These are phyloP conservation scores for Talaromyces sp. DNA, from an alignment of 2,329 filamentous ascomycete species.

Conservation along the genomic window DNA sequence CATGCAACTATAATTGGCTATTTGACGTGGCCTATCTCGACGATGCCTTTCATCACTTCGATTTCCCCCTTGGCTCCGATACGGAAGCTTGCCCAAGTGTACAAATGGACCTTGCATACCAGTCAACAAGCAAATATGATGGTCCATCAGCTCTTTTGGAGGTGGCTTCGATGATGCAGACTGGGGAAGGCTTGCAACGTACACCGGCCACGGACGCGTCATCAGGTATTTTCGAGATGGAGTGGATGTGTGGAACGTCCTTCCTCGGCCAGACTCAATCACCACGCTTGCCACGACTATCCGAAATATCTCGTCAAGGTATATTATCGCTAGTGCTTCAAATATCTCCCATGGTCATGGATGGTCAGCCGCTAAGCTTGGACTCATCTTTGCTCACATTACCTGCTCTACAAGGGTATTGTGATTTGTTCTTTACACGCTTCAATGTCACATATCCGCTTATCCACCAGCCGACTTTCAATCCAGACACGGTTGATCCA, in stretches of 20 bases:
- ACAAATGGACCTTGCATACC: not conserved
- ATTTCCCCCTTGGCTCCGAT: conserved; percentile 24
- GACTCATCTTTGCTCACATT: conserved; percentile 55
- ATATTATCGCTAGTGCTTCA: conserved; percentile 55
- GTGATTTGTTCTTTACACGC: conserved; percentile 59
- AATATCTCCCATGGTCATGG: conserved; percentile 50
- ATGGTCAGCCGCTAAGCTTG: conserved; percentile 48
- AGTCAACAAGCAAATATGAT: conserved; percentile 1
- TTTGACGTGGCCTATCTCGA: conserved; percentile 51
- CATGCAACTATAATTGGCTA: conserved; percentile 63
- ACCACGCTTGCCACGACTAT: conserved; percentile 28
- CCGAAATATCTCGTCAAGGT: conserved; percentile 35
- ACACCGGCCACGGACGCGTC: not conserved
- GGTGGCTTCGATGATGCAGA: conserved; percentile 3
- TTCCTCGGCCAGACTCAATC: not conserved
- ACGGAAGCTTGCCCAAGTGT: not conserved
- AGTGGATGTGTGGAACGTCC: conserved; percentile 30
- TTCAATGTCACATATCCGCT: conserved; percentile 63
- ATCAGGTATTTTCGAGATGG: conserved; percentile 25
- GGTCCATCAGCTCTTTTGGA: conserved; percentile 10
- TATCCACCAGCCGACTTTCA: conserved; percentile 59
- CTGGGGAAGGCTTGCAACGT: not conserved
- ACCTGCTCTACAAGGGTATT: conserved; percentile 54
- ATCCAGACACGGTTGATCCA: conserved; percentile 51
- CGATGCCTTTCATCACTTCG: conserved; percentile 31